These are phyloP conservation scores for Spinacia oleracea DNA, from an alignment of 179 eudicot species.

Conservation along the genomic window DNA sequence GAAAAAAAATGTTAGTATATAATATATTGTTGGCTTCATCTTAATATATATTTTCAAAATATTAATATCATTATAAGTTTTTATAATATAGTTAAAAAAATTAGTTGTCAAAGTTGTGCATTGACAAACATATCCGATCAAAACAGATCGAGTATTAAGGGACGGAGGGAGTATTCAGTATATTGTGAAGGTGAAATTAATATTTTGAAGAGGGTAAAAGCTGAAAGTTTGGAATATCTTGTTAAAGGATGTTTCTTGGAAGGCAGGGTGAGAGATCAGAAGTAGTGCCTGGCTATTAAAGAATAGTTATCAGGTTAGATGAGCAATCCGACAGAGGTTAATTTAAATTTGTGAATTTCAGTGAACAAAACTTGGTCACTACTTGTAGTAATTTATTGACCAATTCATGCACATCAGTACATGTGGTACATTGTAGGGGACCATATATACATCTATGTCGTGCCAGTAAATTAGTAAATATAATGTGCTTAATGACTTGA, in stretches of 20 bases:
- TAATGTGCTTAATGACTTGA: too few species aligned
- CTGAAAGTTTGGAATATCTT: not conserved
- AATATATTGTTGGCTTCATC: too few species aligned
- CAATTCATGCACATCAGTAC: not conserved
- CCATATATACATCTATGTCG: not conserved
- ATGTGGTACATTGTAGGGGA: not conserved
- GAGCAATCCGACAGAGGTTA: slow-evolving; percentile 16
- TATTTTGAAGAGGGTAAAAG: not conserved
- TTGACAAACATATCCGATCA: too few species aligned
- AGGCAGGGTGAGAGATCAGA: not conserved
- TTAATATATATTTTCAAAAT: too few species aligned
- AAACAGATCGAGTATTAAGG: too few species aligned
- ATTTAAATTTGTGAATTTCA: not conserved
- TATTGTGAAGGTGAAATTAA: too few species aligned
- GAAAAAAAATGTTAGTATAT: too few species aligned
- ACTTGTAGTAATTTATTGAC: not conserved
- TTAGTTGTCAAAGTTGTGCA: too few species aligned
- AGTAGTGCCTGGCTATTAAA: slow-evolving; percentile 6
- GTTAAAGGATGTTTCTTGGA: not conserved
- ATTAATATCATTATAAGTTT: too few species aligned
- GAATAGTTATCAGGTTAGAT: slow-evolving; percentile 3
- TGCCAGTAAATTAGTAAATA: not conserved
- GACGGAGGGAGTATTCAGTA: too few species aligned
- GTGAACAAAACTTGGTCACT: not conserved
- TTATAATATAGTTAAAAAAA: too few species aligned